Evolutionary conservation across 2,329 filamentous ascomycete species (phyloP), one percentile per base, ranked within the genome.

Genomic region (Shiraia sp.): DNA sequence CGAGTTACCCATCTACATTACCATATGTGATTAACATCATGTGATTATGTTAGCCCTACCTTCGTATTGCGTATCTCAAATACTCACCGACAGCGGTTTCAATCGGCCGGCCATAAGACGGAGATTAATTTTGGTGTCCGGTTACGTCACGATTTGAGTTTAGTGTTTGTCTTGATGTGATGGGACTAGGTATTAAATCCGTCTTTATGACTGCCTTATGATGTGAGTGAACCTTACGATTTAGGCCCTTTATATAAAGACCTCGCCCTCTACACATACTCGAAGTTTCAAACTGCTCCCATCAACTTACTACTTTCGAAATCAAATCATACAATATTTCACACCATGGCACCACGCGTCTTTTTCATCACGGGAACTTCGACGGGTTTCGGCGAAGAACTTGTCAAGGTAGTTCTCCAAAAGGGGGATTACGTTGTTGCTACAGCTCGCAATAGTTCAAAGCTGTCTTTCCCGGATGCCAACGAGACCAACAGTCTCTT

Each of bases 401-500:
- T 72, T 23, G 72, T 74, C 43, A 70, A 75, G 34, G 58, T 71
- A 14, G 63, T 68, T 13, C 57, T 76, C n/a, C 41, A 60, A 7
- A 67, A 71, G 22, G 73, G 73, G 35, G 71, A 76, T 45, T 61
- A 71, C 34, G 73, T 72, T 24, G 67, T 75, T 29, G 73, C 74
- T 12, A 76, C 74, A 4, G 73, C 73, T 15, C 70, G 73, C 37
- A 70, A 74, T 53, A 66, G 65, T n/a, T 69, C 70, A n/a, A 72
- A 71, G 36, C 55, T 75, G 4, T 63, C 63, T 6, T 66, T 66
- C 22, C 60, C 68, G 19, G 63, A 69, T 24, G 62, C 70, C 2
- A 71, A 69, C 26, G 68, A 75, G 24, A 66, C 72, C 31, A 80
- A 79, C 50, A 74, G 74, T 46, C 66, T 81, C 2, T 53, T 75